These are phyloP conservation scores for Kandelia obovata DNA, from an alignment of 345 rosid genomes.

Conservation along the genomic window DNA sequence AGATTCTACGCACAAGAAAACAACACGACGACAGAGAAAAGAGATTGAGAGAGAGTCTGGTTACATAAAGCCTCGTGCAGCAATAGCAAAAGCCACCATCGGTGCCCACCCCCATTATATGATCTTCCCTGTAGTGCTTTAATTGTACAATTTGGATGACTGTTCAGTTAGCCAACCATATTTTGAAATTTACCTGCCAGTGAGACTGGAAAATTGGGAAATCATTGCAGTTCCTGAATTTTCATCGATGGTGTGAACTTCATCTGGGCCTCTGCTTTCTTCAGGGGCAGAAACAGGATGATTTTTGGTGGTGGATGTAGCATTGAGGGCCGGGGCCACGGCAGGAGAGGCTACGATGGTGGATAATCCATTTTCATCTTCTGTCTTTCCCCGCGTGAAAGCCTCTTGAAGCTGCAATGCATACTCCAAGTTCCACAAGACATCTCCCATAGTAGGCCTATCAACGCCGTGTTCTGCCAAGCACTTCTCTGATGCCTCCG, in stretches of 20 bases:
- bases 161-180: neutral
- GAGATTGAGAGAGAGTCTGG: no score
- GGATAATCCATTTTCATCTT: neutral
- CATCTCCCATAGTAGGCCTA: constrained; percentile 13
- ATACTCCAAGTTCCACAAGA: constrained; percentile 12
- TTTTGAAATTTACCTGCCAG: neutral
- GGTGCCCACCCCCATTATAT: neutral
- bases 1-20: neutral
- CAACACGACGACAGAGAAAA: no score
- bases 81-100: neutral
- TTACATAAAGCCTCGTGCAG: no score
- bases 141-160: no score
- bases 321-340: neutral
- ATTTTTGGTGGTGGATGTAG: neutral
- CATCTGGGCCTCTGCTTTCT: neutral
- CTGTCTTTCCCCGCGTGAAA: neutral
- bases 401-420: constrained; percentile 6
- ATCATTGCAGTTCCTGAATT: neutral
- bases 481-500: constrained; percentile 14
- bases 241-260: neutral
- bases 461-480: constrained; percentile 12
- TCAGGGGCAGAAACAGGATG: neutral
- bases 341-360: neutral
- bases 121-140: no score
- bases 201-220: neutral